Conservation (phyloP, 345 rosid genomes). For the Kernera saxatilis region DNA sequence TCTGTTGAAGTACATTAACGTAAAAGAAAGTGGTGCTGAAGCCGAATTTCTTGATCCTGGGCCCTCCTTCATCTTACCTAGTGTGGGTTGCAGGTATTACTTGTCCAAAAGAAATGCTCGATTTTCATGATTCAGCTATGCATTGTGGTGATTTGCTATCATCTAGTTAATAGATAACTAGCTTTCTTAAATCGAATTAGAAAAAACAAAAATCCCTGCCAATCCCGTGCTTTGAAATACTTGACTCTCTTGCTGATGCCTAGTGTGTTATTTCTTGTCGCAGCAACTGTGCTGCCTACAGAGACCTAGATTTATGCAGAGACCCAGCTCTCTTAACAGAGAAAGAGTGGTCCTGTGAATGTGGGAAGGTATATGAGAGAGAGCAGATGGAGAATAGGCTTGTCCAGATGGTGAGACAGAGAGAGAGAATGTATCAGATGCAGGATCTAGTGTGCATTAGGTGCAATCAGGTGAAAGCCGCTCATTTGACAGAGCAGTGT, state of each 20-base stretch:
- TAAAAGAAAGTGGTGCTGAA: constrained; percentile 77
- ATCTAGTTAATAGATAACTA: background rate
- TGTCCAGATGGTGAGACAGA: constrained; percentile 73
- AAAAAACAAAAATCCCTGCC: background rate
- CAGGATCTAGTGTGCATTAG: constrained; percentile 77
- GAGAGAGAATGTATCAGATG: constrained; percentile 77
- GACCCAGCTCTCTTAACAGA: constrained; percentile 57
- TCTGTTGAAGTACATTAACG: constrained; percentile 64
- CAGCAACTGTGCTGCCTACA: constrained; percentile 91
- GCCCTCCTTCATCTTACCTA: constrained; percentile 67
- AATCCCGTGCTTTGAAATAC: background rate
- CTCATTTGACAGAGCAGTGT: constrained; percentile 79
- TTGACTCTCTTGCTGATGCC: constrained; percentile 8
- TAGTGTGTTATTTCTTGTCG: constrained; percentile 8
- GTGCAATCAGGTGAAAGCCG: constrained; percentile 90
- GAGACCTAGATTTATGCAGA: constrained; percentile 83
- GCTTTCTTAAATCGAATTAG: background rate
- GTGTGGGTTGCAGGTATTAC: constrained; percentile 80
- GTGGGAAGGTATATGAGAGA: constrained; percentile 76
- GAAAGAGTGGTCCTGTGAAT: constrained; percentile 74
- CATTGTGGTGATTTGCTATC: constrained; percentile 8
- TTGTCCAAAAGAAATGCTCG: background rate
- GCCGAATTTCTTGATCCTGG: constrained; percentile 67
- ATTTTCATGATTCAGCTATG: constrained; percentile 13
- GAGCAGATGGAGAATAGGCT: constrained; percentile 86